phyloP scores from a whole-genome alignment of 306 rosid genomes.

The Mimosa pudica region DNA sequence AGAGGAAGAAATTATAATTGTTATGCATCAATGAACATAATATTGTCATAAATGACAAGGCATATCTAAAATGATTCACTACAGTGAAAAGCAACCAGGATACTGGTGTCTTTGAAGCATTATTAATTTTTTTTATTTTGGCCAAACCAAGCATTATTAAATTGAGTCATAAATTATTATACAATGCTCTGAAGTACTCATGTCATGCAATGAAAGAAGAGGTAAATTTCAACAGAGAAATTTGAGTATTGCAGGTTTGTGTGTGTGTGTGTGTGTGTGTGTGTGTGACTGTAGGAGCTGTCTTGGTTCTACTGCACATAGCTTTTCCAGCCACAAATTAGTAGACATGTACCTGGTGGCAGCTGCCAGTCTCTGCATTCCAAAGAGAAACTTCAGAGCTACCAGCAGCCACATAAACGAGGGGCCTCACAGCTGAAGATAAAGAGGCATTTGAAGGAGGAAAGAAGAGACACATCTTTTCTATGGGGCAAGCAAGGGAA shows the following conservation, averaged over 20 bases:
- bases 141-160: slow-evolving; percentile 18
- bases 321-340: slow-evolving; percentile 26
- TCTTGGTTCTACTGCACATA: slow-evolving; percentile 18
- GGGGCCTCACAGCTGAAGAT: slow-evolving; percentile 83
- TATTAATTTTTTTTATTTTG: not conserved
- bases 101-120: slow-evolving; percentile 20
- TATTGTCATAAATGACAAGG: slow-evolving; percentile 21
- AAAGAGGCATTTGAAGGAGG: slow-evolving; percentile 72
- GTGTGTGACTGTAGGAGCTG: not conserved
- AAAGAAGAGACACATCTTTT: slow-evolving; percentile 84
- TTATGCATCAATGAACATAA: slow-evolving; percentile 21
- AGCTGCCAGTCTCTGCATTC: slow-evolving; percentile 97
- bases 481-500: slow-evolving; percentile 84
- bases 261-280: not conserved
- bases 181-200: slow-evolving; percentile 15
- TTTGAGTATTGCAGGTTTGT: slow-evolving; percentile 3
- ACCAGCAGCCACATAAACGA: slow-evolving; percentile 94
- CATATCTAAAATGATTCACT: slow-evolving; percentile 19
- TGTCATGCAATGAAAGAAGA: slow-evolving; percentile 13
- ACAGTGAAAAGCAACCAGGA: slow-evolving; percentile 17
- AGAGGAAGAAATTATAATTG: slow-evolving; percentile 32
- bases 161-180: slow-evolving; percentile 14
- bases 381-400: slow-evolving; percentile 96
- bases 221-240: slow-evolving; percentile 6
- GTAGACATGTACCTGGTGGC: slow-evolving; percentile 81